Base-by-base conservation (phyloP, 176 grass and related monocot genomes). In the Lolium rigidum region DNA sequence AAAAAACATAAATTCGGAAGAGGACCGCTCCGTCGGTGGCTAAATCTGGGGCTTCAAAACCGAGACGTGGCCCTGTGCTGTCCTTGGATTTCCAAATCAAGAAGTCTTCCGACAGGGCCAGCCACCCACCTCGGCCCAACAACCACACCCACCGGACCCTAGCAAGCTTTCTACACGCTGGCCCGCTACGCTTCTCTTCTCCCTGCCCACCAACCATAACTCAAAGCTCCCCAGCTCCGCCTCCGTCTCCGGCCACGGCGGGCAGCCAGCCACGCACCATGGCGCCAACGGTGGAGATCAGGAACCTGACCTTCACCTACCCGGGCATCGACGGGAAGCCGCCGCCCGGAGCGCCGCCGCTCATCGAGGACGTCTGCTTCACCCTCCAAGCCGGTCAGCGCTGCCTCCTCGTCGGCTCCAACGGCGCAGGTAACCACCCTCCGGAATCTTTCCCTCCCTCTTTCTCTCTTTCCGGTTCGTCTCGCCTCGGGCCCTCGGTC, bases 391-490 rank as follows among this genome's bases (percentile, higher is more conserved):
- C 92, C 82, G 94, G 92, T 48, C 51, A 94, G 16, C 92, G 92
- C 58, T 96, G 92, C 87, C 97, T 99, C 74, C 94, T 99, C 79
- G 74, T 99, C 79, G 97, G 97, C 24, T 88, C 97, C 86, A 99
- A 99, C 48, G 97, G 94, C 70, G 94, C 97, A 18, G 97, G 97
- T 99, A 17, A 20, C 35, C 73, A 9, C 26, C 22, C 43, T 62
- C 70, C 1, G 16, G 1, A 58, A 47, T 22, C 21, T 0, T 3
- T 22, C 35, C 26, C 37, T 35, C 31, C 31, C 31, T 3, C 31
- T 2, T 28, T 66, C 15, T 56, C 39, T 31, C 70, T 65, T 11
- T 64, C 54, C 0, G 12, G 3, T 46, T 52, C 22, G 28, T 56
- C 11, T 18, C 54, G 38, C 49, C 43, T 26, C 48, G 11, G 7